These are phyloP conservation scores for Fusarium paranaense DNA, from an alignment of 2,329 filamentous ascomycete species.

Conservation along the genomic window DNA sequence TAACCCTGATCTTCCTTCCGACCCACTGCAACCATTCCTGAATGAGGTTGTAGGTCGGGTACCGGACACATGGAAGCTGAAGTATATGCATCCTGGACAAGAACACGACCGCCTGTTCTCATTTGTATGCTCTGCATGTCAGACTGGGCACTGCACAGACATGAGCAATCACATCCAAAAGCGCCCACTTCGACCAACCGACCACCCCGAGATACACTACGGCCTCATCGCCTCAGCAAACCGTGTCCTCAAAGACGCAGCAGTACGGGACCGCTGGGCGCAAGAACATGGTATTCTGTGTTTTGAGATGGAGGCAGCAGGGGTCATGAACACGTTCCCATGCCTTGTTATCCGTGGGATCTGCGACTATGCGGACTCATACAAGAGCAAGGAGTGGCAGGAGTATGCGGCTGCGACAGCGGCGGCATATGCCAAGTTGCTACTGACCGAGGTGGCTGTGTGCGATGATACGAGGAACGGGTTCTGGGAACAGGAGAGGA, in stretches of 20 bases:
- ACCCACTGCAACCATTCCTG: neutral
- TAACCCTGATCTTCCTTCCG: slow-evolving; percentile 3
- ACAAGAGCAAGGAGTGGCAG: slow-evolving; percentile 53
- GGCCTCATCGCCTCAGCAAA: neutral
- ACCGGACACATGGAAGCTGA: neutral
- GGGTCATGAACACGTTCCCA: slow-evolving; percentile 35
- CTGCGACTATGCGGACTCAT: slow-evolving; percentile 52
- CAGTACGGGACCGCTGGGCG: neutral
- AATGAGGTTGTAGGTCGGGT: neutral
- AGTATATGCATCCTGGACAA: slow-evolving; percentile 7
- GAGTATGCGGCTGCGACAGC: slow-evolving; percentile 49
- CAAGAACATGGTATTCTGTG: slow-evolving; percentile 9
- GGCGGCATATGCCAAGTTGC: slow-evolving; percentile 21
- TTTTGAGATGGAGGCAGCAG: slow-evolving; percentile 47
- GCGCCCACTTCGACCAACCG: neutral
- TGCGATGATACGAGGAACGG: neutral
- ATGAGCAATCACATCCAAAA: neutral
- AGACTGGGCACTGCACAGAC: neutral
- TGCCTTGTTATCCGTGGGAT: slow-evolving; percentile 52
- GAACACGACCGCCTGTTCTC: neutral
- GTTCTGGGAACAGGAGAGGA: neutral
- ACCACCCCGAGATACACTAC: neutral
- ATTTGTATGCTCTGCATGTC: neutral
- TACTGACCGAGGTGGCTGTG: neutral
- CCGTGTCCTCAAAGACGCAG: neutral